Base-by-base conservation (phyloP, 2,329 filamentous ascomycete genomes). In the Hypoxylon rubiginosum region DNA sequence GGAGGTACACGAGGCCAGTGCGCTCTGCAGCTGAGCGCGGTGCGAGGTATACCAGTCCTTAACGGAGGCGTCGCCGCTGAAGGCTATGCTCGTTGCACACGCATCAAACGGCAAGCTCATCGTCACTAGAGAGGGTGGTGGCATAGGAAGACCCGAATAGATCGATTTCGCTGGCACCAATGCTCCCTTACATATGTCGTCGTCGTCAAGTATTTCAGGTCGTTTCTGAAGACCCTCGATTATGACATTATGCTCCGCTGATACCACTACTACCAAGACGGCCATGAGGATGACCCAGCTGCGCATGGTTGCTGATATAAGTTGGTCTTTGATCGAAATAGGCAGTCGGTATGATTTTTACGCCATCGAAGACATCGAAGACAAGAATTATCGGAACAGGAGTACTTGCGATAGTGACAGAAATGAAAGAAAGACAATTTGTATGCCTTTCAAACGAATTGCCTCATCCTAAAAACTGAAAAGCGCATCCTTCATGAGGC, bases 11-110 rank as follows among this genome's bases (percentile, higher is more conserved):
- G 49, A 32, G 46, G 63, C 53, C 28, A 73, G 26, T 34, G 72
- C 65, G 53, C 43, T 59, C 10, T 60, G 8, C 30, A 75, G 50
- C 54, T 69, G 64, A 53, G 45, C 59, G 60, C 69, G 69, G 70
- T 75, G 56, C 4, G 66, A 66, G 2, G 39, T 50, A 66, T 69
- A 74, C 71, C 71, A 75, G 19, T n/a, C 52, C 11, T 66, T 9
- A 10, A 67, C 63, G 21, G 58, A 32, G 1, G 62, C 56, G 39
- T 60, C 51, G 62, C 73, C 73, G 28, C 69, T 72, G 58, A 74
- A 65, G 3, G 51, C 46, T 1, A 71, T 70, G 0, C 69, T 58
- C 15, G 53, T 62, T 30, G 51, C 67, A 61, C 74, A 76, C 13
- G 74, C 71, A 59, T 74, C 68, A 13, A 62, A 28, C 9, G 62